These are phyloP conservation scores for Eucalyptus marginata DNA, from an alignment of 345 rosid species.

Conservation along the genomic window DNA sequence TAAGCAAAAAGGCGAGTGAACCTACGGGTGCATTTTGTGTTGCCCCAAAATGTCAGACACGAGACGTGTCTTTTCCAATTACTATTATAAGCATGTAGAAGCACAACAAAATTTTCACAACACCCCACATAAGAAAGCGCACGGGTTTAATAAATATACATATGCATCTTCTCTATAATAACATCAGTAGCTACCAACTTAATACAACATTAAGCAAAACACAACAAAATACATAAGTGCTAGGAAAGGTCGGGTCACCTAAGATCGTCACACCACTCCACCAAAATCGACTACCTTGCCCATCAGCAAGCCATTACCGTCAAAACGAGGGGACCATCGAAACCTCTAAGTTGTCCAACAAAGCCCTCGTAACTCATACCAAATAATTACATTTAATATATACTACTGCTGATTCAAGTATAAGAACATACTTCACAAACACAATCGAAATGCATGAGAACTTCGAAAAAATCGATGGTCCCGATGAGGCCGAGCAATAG, in stretches of 20 bases:
- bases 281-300: background rate
- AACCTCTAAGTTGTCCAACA: background rate
- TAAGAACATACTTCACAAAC: background rate
- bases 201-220: background rate
- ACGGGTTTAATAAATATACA: background rate
- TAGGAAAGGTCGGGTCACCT: background rate
- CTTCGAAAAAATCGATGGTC: accelerated
- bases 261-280: background rate
- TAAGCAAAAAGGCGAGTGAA: background rate
- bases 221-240: background rate
- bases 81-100: background rate
- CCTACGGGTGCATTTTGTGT: background rate
- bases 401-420: accelerated
- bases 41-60: background rate
- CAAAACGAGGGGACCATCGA: background rate
- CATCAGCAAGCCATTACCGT: background rate
- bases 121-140: background rate
- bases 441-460: too few species aligned
- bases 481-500: accelerated
- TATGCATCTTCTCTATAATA: background rate
- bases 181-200: background rate
- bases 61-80: too few species aligned
- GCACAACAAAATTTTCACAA: background rate
- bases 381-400: background rate
- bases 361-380: background rate